Percentiles rank a stretch among this genome's conserved stretches.
phyloP scores from a whole-genome alignment of 2,329 filamentous ascomycete genomes.

The Hawksworthiomyces lignivorus region DNA sequence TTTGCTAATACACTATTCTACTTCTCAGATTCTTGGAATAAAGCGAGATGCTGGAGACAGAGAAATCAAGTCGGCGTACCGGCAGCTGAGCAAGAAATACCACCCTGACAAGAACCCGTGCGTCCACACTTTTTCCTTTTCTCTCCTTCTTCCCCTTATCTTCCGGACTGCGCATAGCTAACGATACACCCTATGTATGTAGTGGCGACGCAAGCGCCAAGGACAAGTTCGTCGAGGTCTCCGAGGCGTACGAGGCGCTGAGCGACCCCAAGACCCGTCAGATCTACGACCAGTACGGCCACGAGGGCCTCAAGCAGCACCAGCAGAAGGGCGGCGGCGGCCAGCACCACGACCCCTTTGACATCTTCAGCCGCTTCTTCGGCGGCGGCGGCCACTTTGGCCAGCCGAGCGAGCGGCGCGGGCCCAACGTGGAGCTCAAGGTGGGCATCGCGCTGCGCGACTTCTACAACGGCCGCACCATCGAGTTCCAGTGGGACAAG shows the following conservation, averaged over 20 bases:
- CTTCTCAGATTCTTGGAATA: slow-evolving; percentile 64
- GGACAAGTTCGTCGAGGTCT: slow-evolving; percentile 86
- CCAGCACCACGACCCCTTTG: slow-evolving; percentile 76
- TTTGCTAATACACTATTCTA: background rate
- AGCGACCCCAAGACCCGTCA: slow-evolving; percentile 70
- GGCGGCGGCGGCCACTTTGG: slow-evolving; percentile 80
- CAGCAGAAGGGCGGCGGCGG: slow-evolving; percentile 61
- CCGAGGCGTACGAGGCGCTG: slow-evolving; percentile 91
- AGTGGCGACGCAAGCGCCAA: slow-evolving; percentile 74
- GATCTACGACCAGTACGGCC: slow-evolving; percentile 90
- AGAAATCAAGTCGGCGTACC: slow-evolving; percentile 90
- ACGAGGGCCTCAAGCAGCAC: slow-evolving; percentile 81
- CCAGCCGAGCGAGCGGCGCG: slow-evolving; percentile 65
- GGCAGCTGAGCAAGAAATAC: slow-evolving; percentile 85
- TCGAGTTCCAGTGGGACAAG: slow-evolving; percentile 86
- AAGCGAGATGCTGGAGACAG: slow-evolving; percentile 71
- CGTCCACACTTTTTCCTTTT: slow-evolving; percentile 24
- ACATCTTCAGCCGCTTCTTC: slow-evolving; percentile 95
- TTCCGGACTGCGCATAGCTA: background rate
- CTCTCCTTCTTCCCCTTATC: background rate
- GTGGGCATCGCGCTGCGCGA: slow-evolving; percentile 73
- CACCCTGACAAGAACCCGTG: slow-evolving; percentile 98
- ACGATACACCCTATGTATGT: slow-evolving; percentile 6
- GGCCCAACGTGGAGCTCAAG: slow-evolving; percentile 82
- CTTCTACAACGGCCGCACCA: slow-evolving; percentile 85